phyloP scores from a whole-genome alignment of 2,329 filamentous ascomycete genomes.

The Calonectria leucothoes region DNA sequence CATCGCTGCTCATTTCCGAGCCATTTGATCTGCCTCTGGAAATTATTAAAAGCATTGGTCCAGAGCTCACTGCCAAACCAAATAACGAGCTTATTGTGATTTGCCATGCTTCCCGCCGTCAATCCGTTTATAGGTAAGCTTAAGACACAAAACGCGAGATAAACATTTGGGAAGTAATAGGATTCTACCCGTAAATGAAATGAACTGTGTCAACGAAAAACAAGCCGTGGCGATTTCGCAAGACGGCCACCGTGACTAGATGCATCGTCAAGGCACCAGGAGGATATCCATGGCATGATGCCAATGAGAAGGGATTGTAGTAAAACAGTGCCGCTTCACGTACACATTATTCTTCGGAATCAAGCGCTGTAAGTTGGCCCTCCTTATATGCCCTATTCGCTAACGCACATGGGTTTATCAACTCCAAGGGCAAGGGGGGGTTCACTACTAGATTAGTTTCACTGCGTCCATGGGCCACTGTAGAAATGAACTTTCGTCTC shows the following conservation, averaged over 20 bases:
- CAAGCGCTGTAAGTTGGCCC: background rate
- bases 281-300: background rate
- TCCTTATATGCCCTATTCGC: background rate
- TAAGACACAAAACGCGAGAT: background rate
- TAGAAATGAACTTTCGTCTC: background rate
- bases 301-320: background rate
- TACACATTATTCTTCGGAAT: background rate
- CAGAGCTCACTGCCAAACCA: background rate
- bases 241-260: background rate
- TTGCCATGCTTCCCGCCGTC: background rate
- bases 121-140: background rate
- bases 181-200: too few relatives aligned
- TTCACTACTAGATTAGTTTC: background rate
- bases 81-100: background rate
- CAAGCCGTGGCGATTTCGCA: background rate
- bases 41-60: too few relatives aligned
- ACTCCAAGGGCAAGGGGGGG: background rate
- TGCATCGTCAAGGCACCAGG: background rate
- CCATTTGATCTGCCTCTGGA: too few relatives aligned
- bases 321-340: background rate
- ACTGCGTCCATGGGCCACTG: background rate
- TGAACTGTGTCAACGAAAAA: background rate
- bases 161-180: background rate
- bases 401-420: background rate
- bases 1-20: too few relatives aligned